These are phyloP conservation scores for Penicillium sp. DNA, from an alignment of 2,329 filamentous ascomycete species.

Conservation along the genomic window DNA sequence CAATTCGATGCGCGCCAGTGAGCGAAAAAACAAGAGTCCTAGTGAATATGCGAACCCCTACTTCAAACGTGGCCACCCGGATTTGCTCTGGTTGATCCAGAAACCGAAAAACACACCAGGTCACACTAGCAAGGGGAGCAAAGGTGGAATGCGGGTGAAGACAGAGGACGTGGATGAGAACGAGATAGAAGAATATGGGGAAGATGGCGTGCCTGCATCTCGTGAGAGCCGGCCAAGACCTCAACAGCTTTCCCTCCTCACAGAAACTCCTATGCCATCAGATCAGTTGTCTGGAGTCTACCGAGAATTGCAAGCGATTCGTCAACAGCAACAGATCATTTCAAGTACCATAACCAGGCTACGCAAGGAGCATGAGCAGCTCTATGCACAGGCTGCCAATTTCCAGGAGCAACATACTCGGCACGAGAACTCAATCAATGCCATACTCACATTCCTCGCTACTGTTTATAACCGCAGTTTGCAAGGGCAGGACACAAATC, in stretches of 20 bases:
- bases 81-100: constrained; percentile 92
- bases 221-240: constrained; percentile 38
- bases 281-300: constrained; percentile 78
- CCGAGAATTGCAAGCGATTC: constrained; percentile 76
- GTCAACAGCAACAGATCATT: constrained; percentile 84
- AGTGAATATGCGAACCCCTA: constrained; percentile 98
- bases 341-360: constrained; percentile 77
- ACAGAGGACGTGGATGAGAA: constrained; percentile 62
- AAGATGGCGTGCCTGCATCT: constrained; percentile 38
- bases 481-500: constrained; percentile 73
- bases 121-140: constrained; percentile 54
- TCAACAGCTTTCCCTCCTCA: constrained; percentile 46
- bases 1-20: constrained; percentile 96
- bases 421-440: constrained; percentile 98
- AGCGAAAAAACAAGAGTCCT: constrained; percentile 94
- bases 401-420: constrained; percentile 91
- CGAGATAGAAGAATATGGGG: constrained; percentile 60
- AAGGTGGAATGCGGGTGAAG: constrained; percentile 42
- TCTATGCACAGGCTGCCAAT: constrained; percentile 82
- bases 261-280: constrained; percentile 52
- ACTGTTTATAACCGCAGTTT: constrained; percentile 95
- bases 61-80: constrained; percentile 89
- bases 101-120: constrained; percentile 77
- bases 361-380: constrained; percentile 80
- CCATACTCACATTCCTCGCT: constrained; percentile 94